A percentile compares a stretch with the other conserved stretches of the same genome.
phyloP scores from a whole-genome alignment of 768 basidiomycete genomes.

The Sporobolomyces roseus region DNA sequence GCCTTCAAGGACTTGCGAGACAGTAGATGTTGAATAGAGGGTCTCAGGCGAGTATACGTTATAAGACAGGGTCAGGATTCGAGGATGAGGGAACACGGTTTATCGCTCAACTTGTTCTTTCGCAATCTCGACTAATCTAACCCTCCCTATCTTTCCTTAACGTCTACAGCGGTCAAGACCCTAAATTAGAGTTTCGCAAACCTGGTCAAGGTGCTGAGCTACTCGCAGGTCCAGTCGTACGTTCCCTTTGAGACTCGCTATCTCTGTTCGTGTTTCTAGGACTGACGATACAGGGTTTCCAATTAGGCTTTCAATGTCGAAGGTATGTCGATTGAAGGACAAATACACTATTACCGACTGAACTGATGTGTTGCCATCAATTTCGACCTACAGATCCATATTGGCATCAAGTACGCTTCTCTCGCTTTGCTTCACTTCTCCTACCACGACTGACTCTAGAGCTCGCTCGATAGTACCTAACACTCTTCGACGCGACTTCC shows the following conservation, averaged over 20 bases:
- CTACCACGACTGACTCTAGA: neutral
- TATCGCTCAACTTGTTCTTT: too few relatives aligned
- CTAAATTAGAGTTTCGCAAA: conserved; percentile 37
- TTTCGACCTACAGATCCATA: conserved; percentile 34
- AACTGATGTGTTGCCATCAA: neutral
- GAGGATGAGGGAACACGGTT: too few relatives aligned
- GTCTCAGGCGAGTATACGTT: too few relatives aligned
- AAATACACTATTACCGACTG: too few relatives aligned
- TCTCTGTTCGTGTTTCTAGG: neutral
- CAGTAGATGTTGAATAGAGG: too few relatives aligned
- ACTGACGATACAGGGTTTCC: too few relatives aligned
- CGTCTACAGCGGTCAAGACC: conserved; percentile 26
- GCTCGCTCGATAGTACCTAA: conserved; percentile 4
- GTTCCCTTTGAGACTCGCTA: neutral
- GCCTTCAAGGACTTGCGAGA: too few relatives aligned
- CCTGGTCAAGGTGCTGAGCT: conserved; percentile 20
- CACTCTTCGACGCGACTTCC: conserved; percentile 11
- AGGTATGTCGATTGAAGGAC: too few relatives aligned
- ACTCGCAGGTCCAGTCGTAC: conserved; percentile 1
- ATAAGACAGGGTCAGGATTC: too few relatives aligned
- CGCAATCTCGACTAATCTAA: neutral
- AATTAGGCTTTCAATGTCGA: too few relatives aligned
- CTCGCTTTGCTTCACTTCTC: neutral
- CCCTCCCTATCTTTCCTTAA: neutral
- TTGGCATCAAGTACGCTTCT: conserved; percentile 25